Evolutionary conservation across 1,284 basidiomycete genomes (phyloP).

Genomic region (Apiotrichum veenhuisii): DNA sequence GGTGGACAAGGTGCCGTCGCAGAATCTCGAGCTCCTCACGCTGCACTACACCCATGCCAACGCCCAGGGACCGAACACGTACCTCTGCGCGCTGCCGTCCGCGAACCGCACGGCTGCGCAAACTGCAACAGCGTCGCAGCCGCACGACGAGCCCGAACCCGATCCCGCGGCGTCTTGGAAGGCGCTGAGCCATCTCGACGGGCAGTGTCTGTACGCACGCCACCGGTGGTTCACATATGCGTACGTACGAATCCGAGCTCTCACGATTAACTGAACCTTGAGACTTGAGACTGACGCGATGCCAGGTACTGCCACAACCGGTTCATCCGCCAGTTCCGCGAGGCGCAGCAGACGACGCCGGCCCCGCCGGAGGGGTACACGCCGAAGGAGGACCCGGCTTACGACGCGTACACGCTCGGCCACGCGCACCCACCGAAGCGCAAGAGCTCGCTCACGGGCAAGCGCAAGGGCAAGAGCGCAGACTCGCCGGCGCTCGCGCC

Average conservation of each 20-base stretch:
- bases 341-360: slow-evolving; percentile 38
- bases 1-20: not conserved
- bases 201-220: slow-evolving; percentile 49
- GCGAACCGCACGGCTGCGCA: slow-evolving; percentile 31
- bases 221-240: slow-evolving; percentile 89
- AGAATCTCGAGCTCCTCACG: slow-evolving; percentile 25
- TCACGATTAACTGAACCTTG: no score
- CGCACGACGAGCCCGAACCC: slow-evolving; percentile 34
- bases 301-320: slow-evolving; percentile 76
- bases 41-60: slow-evolving; percentile 29
- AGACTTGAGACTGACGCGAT: no score
- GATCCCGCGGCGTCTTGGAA: slow-evolving; percentile 43
- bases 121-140: slow-evolving; percentile 16
- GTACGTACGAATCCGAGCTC: slow-evolving; percentile 30
- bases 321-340: slow-evolving; percentile 84
- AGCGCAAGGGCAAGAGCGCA: not conserved
- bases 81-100: slow-evolving; percentile 45
- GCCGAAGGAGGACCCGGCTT: slow-evolving; percentile 69
- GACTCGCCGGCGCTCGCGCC: slow-evolving; percentile 6
- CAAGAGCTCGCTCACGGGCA: not conserved
- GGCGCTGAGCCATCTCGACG: slow-evolving; percentile 51
- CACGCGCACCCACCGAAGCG: slow-evolving; percentile 21
- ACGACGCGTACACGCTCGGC: slow-evolving; percentile 47
- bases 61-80: slow-evolving; percentile 20
- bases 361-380: slow-evolving; percentile 36